Conservation (phyloP, 331 rosid genomes). For the Rhamnella rubrinervis region DNA sequence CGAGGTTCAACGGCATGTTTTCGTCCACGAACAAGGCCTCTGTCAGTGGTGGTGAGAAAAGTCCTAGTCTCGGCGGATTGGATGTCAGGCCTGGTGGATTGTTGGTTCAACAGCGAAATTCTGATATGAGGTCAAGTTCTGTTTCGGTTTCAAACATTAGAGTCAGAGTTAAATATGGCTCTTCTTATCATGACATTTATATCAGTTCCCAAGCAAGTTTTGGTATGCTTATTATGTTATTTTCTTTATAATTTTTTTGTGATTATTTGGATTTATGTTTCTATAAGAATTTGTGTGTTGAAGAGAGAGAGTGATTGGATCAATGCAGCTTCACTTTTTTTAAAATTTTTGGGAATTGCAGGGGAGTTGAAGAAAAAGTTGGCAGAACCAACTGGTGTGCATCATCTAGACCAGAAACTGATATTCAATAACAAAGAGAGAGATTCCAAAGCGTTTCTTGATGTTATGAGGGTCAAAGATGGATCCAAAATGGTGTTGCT, state of each 20-base stretch:
- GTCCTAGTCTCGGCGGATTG: slow-evolving; percentile 29
- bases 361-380: slow-evolving; percentile 87
- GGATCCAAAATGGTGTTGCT: slow-evolving; percentile 66
- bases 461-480: slow-evolving; percentile 57
- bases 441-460: slow-evolving; percentile 68
- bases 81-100: slow-evolving; percentile 89
- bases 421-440: slow-evolving; percentile 75
- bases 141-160: slow-evolving; percentile 40
- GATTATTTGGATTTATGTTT: background rate
- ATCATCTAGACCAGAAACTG: slow-evolving; percentile 71
- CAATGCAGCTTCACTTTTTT: too few species aligned
- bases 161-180: slow-evolving; percentile 62
- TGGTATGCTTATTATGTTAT: slow-evolving; percentile 40
- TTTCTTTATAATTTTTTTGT: background rate
- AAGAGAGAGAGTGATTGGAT: background rate
- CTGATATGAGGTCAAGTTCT: slow-evolving; percentile 28
- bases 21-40: slow-evolving; percentile 24
- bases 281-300: background rate
- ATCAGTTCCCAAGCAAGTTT: slow-evolving; percentile 76
- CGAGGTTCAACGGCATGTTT: slow-evolving; percentile 34
- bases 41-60: slow-evolving; percentile 13
- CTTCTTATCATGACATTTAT: slow-evolving; percentile 49
- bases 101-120: slow-evolving; percentile 71
- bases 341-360: slow-evolving; percentile 27
- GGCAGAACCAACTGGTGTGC: slow-evolving; percentile 58